Evolutionary conservation across 208 protist species (phyloP).

Genomic region (Eutreptiella sp.): DNA sequence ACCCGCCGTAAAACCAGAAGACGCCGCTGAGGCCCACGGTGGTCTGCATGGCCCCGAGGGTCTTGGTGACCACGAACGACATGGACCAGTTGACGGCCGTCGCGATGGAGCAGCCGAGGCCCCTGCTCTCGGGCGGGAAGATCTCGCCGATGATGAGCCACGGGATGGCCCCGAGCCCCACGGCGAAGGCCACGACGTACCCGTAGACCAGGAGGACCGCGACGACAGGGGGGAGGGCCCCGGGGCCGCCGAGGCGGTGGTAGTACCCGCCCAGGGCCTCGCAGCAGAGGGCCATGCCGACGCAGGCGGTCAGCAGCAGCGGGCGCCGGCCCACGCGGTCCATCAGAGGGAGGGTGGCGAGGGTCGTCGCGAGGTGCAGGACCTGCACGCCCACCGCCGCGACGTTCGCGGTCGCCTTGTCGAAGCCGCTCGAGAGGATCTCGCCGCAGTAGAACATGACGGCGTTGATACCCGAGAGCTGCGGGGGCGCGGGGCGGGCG

Average conservation of each 20-base stretch:
- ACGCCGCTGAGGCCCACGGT: not conserved
- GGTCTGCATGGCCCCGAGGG: not conserved
- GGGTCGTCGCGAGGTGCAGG: conserved; percentile 5
- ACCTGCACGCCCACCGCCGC: conserved; percentile 5
- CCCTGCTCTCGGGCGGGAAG: conserved; percentile 12
- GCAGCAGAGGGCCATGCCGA: conserved; percentile 8
- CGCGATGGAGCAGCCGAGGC: conserved; percentile 3
- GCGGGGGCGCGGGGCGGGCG: too few species aligned
- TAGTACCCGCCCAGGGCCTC: not conserved
- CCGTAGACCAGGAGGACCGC: conserved; percentile 18
- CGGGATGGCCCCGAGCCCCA: conserved; percentile 18
- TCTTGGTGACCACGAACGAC: conserved; percentile 23
- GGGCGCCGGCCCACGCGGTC: not conserved
- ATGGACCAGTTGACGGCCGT: conserved; percentile 12
- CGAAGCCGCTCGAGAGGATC: conserved; percentile 3
- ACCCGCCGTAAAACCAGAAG: conserved; percentile 2
- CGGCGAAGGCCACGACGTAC: conserved; percentile 14
- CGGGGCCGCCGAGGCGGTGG: conserved; percentile 11
- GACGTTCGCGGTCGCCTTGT: conserved; percentile 8
- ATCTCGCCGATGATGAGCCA: conserved; percentile 26
- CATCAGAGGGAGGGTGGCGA: not conserved
- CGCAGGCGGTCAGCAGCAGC: not conserved
- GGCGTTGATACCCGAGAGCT: conserved; percentile 18
- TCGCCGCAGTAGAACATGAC: conserved; percentile 19
- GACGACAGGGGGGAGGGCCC: not conserved